Conservation (phyloP, 345 rosid genomes). For the Eucalyptus marginata region DNA sequence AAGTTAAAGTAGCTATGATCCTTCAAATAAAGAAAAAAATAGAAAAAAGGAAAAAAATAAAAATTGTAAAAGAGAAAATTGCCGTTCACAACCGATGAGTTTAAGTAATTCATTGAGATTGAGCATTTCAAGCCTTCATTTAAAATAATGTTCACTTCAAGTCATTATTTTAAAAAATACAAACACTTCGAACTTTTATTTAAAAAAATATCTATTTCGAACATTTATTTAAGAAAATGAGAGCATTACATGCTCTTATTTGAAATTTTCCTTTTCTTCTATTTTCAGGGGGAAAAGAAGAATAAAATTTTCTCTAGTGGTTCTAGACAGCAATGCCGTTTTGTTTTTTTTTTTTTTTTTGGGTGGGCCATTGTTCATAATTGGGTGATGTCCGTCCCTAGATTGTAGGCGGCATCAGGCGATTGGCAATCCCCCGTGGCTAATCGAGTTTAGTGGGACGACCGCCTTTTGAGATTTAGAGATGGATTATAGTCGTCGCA, state of each 20-base stretch:
- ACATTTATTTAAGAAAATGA: accelerated
- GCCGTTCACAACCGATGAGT: accelerated
- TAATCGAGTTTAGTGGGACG: neutral
- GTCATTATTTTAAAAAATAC: accelerated
- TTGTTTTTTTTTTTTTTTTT: too few species aligned
- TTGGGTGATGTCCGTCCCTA: neutral
- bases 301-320: neutral
- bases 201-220: accelerated
- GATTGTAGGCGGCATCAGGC: neutral
- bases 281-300: neutral
- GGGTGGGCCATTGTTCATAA: neutral
- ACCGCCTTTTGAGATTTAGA: neutral
- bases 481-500: neutral
- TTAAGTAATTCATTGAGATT: too few species aligned
- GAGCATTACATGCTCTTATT: accelerated
- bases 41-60: too few species aligned
- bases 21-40: too few species aligned
- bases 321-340: neutral
- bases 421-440: neutral
- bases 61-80: too few species aligned
- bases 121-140: accelerated
- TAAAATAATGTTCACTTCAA: accelerated
- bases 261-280: too few species aligned
- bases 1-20: too few species aligned
- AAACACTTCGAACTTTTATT: accelerated